Base-by-base conservation (phyloP, 306 rosid species). In the Albizia julibrissin region DNA sequence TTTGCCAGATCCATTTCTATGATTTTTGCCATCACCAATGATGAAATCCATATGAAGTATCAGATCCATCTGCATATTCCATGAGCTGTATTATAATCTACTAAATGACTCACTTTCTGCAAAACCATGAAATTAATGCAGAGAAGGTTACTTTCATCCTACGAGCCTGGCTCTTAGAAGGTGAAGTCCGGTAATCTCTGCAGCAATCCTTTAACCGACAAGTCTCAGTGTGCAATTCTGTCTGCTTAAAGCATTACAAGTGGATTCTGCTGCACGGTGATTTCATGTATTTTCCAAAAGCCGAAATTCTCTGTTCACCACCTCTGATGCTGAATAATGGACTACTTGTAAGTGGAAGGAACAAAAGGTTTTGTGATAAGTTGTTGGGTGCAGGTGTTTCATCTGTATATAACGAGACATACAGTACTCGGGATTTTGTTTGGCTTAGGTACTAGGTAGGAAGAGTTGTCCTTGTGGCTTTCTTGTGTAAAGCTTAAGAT, bases 91-190 rank as follows among this genome's bases (percentile, higher is more conserved):
- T 43, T 19, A 27, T 27, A 13, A 58, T 40, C 10, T 46, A 64
- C 59, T 79, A 40, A 79, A 47, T 31, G 15, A 22, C 76, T 50
- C 18, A 44, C 49, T 37, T 81, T n/a, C 5, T 49, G 47, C 33
- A 47, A 27, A 26, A 64, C 43, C 46, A 14, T 79, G 37, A 61
- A 56, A 76, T 61, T 42, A 29, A 69, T 75, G 68, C 96, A 95
- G 98, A 91, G 81, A 83, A 91, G 16, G 89, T 44, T 92, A 65
- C 85, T 93, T 81, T 91, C 93, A 6, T 85, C 91, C 3, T 84
- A 95, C 75, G 89, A 78, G 52, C 76, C 79, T 9, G 82, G 81
- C 78, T 18, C 78, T 2, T 88, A 83, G 82, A 88, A 81, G 85
- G 73, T 75, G 19, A 91, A 84, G 88, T 76, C 85, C 7, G 85